Evolutionary conservation across 2,329 filamentous ascomycete species (phyloP).

Genomic region (Xylariaceae sp.): DNA sequence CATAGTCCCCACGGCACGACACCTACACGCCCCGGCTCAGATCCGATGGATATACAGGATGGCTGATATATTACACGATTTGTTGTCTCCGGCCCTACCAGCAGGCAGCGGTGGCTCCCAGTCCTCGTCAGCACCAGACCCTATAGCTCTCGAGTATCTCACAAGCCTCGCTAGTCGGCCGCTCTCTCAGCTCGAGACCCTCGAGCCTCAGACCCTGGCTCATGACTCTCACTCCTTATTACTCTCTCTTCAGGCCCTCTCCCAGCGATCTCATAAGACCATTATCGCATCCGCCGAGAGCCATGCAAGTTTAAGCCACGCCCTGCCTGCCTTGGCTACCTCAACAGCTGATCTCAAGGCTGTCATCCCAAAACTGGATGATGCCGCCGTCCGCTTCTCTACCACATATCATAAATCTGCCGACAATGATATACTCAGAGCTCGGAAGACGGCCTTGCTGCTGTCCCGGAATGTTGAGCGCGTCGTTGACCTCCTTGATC

Average conservation of each 20-base stretch:
- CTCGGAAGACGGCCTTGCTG: conserved; percentile 74
- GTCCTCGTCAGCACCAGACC: conserved; percentile 42
- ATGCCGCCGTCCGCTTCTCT: conserved; percentile 74
- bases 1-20: neutral
- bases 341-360: conserved; percentile 64
- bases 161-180: conserved; percentile 72
- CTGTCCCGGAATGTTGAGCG: conserved; percentile 84
- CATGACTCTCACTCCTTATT: conserved; percentile 77
- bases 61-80: conserved; percentile 71
- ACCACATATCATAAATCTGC: conserved; percentile 73
- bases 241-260: conserved; percentile 79
- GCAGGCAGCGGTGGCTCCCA: conserved; percentile 30
- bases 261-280: conserved; percentile 81
- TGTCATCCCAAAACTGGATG: conserved; percentile 74
- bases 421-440: conserved; percentile 65
- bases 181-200: conserved; percentile 65
- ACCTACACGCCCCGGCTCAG: neutral
- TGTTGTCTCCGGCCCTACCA: conserved; percentile 61
- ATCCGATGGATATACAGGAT: conserved; percentile 36
- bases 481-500: conserved; percentile 83
- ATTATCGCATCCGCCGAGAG: conserved; percentile 78
- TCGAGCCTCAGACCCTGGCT: conserved; percentile 74
- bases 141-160: conserved; percentile 65
- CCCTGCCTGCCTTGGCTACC: conserved; percentile 65
- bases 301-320: conserved; percentile 66